Conservation (phyloP, 2,329 filamentous ascomycete species). For the Pseudogymnoascus sp. region DNA sequence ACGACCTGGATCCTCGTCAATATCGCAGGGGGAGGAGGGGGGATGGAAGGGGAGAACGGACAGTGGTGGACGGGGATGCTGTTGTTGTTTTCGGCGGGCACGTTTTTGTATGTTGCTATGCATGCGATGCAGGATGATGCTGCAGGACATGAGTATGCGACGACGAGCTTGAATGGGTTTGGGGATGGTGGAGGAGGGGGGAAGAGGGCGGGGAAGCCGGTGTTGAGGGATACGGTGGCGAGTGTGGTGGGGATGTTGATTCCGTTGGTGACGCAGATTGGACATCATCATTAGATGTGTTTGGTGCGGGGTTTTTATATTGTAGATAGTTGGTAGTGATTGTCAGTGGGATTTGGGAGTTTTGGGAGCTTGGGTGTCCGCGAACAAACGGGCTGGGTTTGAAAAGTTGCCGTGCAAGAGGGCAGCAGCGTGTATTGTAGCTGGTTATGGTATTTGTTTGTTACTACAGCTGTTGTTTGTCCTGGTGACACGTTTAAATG, state of each 20-base stretch:
- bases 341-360: not conserved
- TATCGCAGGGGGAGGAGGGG: conserved; percentile 54
- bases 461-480: not conserved
- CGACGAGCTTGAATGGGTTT: conserved; percentile 55
- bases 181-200: conserved; percentile 30
- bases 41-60: conserved; percentile 42
- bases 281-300: conserved; percentile 52
- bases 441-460: not conserved
- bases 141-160: conserved; percentile 31
- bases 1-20: conserved; percentile 74
- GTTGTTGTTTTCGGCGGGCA: conserved; percentile 89
- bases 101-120: conserved; percentile 98
- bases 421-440: not conserved
- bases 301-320: not conserved
- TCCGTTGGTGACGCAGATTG: conserved; percentile 69
- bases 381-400: not conserved
- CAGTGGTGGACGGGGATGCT: conserved; percentile 89
- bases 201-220: conserved; percentile 44
- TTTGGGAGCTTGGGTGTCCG: not conserved
- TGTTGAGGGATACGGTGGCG: conserved; percentile 61
- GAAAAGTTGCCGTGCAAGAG: not conserved
- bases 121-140: conserved; percentile 87
- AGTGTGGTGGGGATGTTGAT: conserved; percentile 71
- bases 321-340: not conserved
- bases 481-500: not conserved